A percentile compares a stretch with the other conserved stretches of the same genome.
phyloP scores from a whole-genome alignment of 768 basidiomycete species.

The Cyathus striatus region DNA sequence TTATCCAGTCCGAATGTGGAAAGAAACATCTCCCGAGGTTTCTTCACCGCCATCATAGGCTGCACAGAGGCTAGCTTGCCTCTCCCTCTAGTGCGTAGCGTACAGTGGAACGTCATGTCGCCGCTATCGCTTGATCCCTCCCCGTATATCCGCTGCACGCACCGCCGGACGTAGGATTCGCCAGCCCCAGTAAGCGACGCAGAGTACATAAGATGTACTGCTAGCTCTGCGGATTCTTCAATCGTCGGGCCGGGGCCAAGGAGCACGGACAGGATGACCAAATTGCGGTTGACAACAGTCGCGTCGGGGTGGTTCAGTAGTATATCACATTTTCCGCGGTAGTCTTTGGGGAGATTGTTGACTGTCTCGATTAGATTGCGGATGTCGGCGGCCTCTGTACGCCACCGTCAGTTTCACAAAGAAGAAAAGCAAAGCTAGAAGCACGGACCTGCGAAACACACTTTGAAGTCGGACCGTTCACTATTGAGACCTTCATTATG shows the following conservation, averaged over 20 bases:
- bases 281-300: slow-evolving; percentile 31
- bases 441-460: slow-evolving; percentile 27
- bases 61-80: slow-evolving; percentile 32
- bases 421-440: neutral
- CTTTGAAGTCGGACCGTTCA: slow-evolving; percentile 16
- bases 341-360: slow-evolving; percentile 30
- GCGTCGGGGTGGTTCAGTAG: slow-evolving; percentile 33
- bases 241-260: slow-evolving; percentile 31
- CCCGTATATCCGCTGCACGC: slow-evolving; percentile 29
- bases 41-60: slow-evolving; percentile 27
- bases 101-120: slow-evolving; percentile 31
- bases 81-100: slow-evolving; percentile 24
- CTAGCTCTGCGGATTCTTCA: slow-evolving; percentile 37
- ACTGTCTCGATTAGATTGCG: slow-evolving; percentile 29
- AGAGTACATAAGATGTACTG: slow-evolving; percentile 38
- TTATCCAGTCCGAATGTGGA: slow-evolving; percentile 21
- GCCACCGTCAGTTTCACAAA: neutral
- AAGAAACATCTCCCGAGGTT: slow-evolving; percentile 32
- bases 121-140: slow-evolving; percentile 20
- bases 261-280: slow-evolving; percentile 31
- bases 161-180: slow-evolving; percentile 28
- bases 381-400: slow-evolving; percentile 28
- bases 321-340: slow-evolving; percentile 30
- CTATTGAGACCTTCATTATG: slow-evolving; percentile 23
- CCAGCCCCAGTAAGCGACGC: slow-evolving; percentile 25